These are phyloP conservation scores for Lactifluus hygrophoroides DNA, from an alignment of 768 basidiomycete species.

Conservation along the genomic window DNA sequence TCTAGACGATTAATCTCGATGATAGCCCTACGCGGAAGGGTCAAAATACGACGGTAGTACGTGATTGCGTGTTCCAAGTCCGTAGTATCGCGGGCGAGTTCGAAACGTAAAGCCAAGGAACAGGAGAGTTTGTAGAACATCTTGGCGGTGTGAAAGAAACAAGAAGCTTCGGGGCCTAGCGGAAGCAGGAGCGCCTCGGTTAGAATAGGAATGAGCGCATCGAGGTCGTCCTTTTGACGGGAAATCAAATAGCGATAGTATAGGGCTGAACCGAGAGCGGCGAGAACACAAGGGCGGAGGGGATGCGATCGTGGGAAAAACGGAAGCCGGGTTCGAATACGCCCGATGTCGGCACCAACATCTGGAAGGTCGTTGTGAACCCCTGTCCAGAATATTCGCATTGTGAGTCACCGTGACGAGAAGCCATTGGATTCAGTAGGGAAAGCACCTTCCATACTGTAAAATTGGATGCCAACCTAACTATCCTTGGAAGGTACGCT, in stretches of 20 bases:
- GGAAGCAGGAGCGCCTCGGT: slow-evolving; percentile 5
- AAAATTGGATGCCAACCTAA: background rate
- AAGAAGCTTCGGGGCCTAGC: background rate
- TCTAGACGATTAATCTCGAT: background rate
- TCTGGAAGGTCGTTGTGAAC: background rate
- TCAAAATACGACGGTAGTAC: background rate
- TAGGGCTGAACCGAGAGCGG: background rate
- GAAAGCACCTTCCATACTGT: background rate
- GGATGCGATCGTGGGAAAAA: background rate
- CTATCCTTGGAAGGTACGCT: background rate
- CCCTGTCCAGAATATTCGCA: background rate
- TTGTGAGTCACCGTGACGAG: background rate
- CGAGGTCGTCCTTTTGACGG: background rate
- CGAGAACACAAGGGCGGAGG: background rate
- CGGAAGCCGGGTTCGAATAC: background rate
- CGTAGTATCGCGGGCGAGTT: background rate
- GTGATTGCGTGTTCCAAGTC: background rate
- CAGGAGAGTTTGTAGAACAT: background rate
- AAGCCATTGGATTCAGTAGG: background rate
- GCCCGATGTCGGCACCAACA: background rate
- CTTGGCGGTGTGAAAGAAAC: background rate
- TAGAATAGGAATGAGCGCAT: background rate
- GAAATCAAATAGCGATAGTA: background rate
- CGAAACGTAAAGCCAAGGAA: background rate
- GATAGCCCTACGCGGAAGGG: background rate